Evolutionary conservation across 164 flowering plant genomes (phyloP).

Genomic region (Vitis rotundifolia): DNA sequence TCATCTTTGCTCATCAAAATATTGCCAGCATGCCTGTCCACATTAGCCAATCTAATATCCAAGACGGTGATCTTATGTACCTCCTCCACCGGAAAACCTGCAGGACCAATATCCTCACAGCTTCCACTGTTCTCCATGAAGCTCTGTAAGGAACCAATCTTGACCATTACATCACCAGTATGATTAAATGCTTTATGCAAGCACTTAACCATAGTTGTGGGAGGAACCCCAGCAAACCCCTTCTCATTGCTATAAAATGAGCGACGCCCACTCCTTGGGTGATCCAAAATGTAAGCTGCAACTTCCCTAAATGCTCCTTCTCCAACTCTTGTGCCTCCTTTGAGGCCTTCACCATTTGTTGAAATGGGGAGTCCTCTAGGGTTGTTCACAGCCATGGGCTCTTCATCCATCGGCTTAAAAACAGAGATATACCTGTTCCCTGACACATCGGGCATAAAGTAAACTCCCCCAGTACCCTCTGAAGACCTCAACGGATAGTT

Average conservation of each 20-base stretch:
- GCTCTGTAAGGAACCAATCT: conserved; percentile 63
- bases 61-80: conserved; percentile 64
- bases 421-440: conserved; percentile 46
- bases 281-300: conserved; percentile 59
- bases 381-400: conserved; percentile 61
- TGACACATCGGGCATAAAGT: conserved; percentile 43
- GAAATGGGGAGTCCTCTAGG: conserved; percentile 53
- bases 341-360: conserved; percentile 54
- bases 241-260: conserved; percentile 23
- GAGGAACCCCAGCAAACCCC: conserved; percentile 67
- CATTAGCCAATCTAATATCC: conserved; percentile 68
- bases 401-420: conserved; percentile 70
- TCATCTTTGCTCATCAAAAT: conserved; percentile 41
- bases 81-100: conserved; percentile 49
- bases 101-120: conserved; percentile 68
- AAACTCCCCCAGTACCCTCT: conserved; percentile 66
- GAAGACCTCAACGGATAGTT: conserved; percentile 42
- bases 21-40: conserved; percentile 73
- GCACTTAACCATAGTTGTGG: conserved; percentile 46
- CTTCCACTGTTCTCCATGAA: conserved; percentile 58
- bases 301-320: conserved; percentile 64
- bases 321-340: conserved; percentile 60
- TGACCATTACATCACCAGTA: conserved; percentile 27
- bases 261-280: conserved; percentile 42
- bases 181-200: conserved; percentile 52